Evolutionary conservation across 2,329 filamentous ascomycete genomes (phyloP).

Genomic region (Phoma sp.): DNA sequence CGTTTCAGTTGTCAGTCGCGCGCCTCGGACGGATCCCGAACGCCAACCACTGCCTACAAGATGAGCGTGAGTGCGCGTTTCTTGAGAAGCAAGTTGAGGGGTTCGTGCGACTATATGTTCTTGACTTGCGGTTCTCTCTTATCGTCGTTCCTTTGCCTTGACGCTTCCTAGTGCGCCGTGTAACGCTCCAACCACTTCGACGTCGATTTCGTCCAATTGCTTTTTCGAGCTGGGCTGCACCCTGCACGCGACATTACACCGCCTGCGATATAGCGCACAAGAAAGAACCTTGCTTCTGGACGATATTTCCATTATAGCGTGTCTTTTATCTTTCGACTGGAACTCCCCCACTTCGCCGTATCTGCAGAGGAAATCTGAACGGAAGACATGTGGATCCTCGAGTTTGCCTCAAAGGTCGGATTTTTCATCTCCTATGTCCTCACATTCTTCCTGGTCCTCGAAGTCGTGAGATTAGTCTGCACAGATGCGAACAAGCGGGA

Average conservation of each 20-base stretch:
- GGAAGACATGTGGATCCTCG: slow-evolving; percentile 13
- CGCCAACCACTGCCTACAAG: slow-evolving; percentile 14
- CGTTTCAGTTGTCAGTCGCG: slow-evolving; percentile 19
- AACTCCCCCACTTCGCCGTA: background rate
- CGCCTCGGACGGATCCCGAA: slow-evolving; percentile 17
- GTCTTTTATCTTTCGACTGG: background rate
- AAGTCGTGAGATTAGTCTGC: slow-evolving; percentile 28
- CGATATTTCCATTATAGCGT: background rate
- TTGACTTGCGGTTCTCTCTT: slow-evolving; percentile 3
- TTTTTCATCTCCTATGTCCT: slow-evolving; percentile 34
- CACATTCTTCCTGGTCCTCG: slow-evolving; percentile 30
- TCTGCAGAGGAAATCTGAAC: background rate
- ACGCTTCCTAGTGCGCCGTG: slow-evolving; percentile 11
- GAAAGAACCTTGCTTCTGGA: slow-evolving; percentile 4
- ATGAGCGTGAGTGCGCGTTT: slow-evolving; percentile 10
- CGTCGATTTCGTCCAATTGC: slow-evolving; percentile 11
- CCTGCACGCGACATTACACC: slow-evolving; percentile 17
- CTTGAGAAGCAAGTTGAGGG: background rate
- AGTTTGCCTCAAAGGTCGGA: slow-evolving; percentile 16
- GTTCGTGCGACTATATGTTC: slow-evolving; percentile 9
- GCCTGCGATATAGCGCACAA: slow-evolving; percentile 4
- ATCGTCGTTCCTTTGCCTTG: slow-evolving; percentile 9
- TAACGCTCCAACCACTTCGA: slow-evolving; percentile 9
- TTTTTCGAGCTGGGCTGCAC: slow-evolving; percentile 10
- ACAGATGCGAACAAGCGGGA: slow-evolving; percentile 34